phyloP scores from a whole-genome alignment of 2,329 filamentous ascomycete species.

The Gnomoniopsis sp. region DNA sequence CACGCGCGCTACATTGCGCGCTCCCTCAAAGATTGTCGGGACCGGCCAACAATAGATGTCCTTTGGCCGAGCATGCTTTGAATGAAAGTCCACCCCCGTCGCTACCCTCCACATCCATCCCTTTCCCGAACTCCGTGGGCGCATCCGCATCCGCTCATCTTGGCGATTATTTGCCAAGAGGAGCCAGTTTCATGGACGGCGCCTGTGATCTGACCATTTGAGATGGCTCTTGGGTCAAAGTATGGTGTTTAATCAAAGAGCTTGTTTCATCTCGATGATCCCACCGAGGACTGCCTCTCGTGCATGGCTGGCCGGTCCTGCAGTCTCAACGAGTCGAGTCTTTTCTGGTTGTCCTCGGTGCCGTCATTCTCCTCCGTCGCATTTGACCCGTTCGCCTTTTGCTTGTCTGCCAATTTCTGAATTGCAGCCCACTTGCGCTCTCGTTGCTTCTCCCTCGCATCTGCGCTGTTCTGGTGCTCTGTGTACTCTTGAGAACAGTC shows the following conservation, averaged over 20 bases:
- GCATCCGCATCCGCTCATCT: neutral
- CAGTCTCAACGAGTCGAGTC: slow-evolving; percentile 84
- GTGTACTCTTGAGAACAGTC: slow-evolving; percentile 98
- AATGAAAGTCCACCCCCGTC: neutral
- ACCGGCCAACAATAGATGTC: neutral
- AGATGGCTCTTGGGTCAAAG: neutral
- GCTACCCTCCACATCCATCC: neutral
- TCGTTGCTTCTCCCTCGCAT: slow-evolving; percentile 76
- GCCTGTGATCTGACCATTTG: neutral
- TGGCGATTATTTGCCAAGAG: neutral
- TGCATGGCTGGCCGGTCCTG: slow-evolving; percentile 64
- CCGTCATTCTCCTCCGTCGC: slow-evolving; percentile 74
- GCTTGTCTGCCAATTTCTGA: slow-evolving; percentile 72
- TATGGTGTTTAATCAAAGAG: neutral
- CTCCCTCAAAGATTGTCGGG: slow-evolving; percentile 3
- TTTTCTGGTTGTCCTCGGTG: slow-evolving; percentile 79
- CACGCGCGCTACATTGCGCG: neutral
- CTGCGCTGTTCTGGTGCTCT: slow-evolving; percentile 88
- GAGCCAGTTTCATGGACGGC: neutral
- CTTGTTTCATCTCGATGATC: slow-evolving; percentile 44
- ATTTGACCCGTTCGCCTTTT: slow-evolving; percentile 41
- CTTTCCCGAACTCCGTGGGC: neutral
- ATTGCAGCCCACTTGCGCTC: slow-evolving; percentile 89
- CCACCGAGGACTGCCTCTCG: slow-evolving; percentile 59
- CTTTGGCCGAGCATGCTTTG: neutral